Base-by-base conservation (phyloP, 2,329 filamentous ascomycete genomes). In the Colletotrichum orbiculare region DNA sequence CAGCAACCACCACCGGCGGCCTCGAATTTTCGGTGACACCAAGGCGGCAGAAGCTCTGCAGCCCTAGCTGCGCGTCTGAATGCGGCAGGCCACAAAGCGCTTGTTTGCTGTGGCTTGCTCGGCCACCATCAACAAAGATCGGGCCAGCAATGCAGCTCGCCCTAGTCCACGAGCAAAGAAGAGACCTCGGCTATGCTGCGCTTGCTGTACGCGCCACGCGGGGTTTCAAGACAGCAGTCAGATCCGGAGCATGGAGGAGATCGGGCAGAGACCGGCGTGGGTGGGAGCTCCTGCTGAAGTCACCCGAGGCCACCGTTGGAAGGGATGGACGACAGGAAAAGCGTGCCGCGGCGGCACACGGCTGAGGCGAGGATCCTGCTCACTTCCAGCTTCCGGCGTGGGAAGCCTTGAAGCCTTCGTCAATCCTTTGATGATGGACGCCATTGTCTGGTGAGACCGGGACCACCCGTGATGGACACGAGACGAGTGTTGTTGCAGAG, bases 1-100 rank as follows among this genome's bases (percentile, higher is more conserved):
- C 25, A 25, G 25, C 25, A 25, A 25, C 25, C 25, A 25, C 25
- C 25, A 25, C 25, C 25, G 25, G 25, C 25, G 25, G 25, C 25
- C 45, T 47, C 45, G 39, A 15, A 7, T 10, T 37, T 15, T 34
- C 15, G n/a, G 42, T 47, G 13, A 9, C 42, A 46, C 33, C 33
- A 38, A 33, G 10, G 54, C 39, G 54, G 25, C 1, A 43, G n/a
- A 25, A 25, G 25, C 25, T 25, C 25, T 25, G 25, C 25, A 25
- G 25, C 25, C 25, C 25, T 25, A 25, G 25, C 25, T 25, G 25
- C 25, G 25, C 25, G 25, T n/a, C 25, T 41, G 33, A 42, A 54
- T 60, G 57, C 49, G 49, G 45, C 12, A 53, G 42, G 7, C 54
- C 54, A 42, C 9, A 43, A 64, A 56, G 15, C 12, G 10, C 25